Base-by-base conservation (phyloP, 441 rosid species). In the Raphanus hybrid region DNA sequence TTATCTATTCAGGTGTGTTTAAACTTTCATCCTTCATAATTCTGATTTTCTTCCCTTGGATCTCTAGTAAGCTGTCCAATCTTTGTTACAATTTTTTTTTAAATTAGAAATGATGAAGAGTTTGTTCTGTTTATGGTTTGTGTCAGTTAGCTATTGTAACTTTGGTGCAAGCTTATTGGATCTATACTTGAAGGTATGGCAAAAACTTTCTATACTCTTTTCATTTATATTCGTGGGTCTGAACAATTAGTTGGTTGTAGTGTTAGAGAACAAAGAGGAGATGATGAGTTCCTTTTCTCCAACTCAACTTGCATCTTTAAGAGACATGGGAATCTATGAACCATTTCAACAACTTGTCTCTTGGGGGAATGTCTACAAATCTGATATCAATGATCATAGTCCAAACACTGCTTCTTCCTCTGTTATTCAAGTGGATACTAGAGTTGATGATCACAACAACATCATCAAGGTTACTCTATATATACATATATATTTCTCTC, bases 311-410 rank as follows among this genome's bases (percentile, higher is more conserved):
- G 77, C 90, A 23, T 67, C 85, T 39, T 64, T 86, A 59, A 79
- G 90, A 84, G 84, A 82, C 77, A 88, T 93, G 90, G 87, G 88
- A 67, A 78, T 89, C 60, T 93, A 88, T 67, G 97, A 93, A 78
- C 88, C 93, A 32, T 87, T 90, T 74, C 92, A 86, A 76, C 94
- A 87, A 73, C 73, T 91, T 68, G 80, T 75, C 70, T 67, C 87
- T 50, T 93, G 97, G 94, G 92, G 78, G 9, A 76, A 80, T 64
- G 74, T 67, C 67, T 76, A 12, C 70, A 80, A 80, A 71, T 60
- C 79, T 0, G 83, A 80, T 59, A 71, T 66, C 6, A 75, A 27
- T 50, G 74, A 79, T 69, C 78, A 57, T 57, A 82, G 86, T 82
- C 86, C 87, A 29, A 78, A 87, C 67, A 82, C 85, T 4, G 87